A percentile compares a stretch with the other conserved stretches of the same genome.
These are phyloP conservation scores for Dendryphion nanum DNA, from an alignment of 2,329 filamentous ascomycete genomes.

Conservation along the genomic window DNA sequence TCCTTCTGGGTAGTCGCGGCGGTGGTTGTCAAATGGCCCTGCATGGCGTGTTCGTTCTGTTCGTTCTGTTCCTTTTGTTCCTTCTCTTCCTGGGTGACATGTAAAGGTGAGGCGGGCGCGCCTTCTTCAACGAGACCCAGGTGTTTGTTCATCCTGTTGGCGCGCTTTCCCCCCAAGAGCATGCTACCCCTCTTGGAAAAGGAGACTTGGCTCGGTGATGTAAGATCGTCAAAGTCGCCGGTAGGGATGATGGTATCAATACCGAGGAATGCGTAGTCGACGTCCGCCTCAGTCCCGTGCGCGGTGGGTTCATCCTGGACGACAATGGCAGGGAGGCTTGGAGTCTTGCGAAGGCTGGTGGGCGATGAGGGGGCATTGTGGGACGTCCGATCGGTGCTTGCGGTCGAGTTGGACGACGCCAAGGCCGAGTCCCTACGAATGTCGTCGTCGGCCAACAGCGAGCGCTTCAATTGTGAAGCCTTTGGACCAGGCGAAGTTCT, in stretches of 20 bases:
- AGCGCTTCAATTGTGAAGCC: slow-evolving; percentile 28
- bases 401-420: slow-evolving; percentile 34
- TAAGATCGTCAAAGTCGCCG: slow-evolving; percentile 53
- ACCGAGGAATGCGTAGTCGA: slow-evolving; percentile 41
- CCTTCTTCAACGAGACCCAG: slow-evolving; percentile 22
- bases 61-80: slow-evolving; percentile 12
- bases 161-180: slow-evolving; percentile 54
- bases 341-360: slow-evolving; percentile 34
- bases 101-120: slow-evolving; percentile 7
- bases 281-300: slow-evolving; percentile 2
- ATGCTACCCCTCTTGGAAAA: slow-evolving; percentile 63
- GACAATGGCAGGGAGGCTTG: slow-evolving; percentile 45
- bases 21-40: too few relatives aligned
- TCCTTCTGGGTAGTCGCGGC: slow-evolving; percentile 12
- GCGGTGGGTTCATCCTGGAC: slow-evolving; percentile 40
- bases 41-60: slow-evolving; percentile 1
- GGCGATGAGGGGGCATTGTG: slow-evolving; percentile 27
- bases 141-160: slow-evolving; percentile 37
- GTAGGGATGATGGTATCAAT: slow-evolving; percentile 58
- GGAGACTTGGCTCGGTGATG: slow-evolving; percentile 50
- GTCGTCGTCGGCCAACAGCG: slow-evolving; percentile 31
- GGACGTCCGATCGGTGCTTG: slow-evolving; percentile 21
- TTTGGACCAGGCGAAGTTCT: slow-evolving; percentile 37
- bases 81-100: slow-evolving; percentile 11
- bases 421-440: slow-evolving; percentile 42